Conservation (phyloP, 176 grass and related monocot species). For the Canna indica region DNA sequence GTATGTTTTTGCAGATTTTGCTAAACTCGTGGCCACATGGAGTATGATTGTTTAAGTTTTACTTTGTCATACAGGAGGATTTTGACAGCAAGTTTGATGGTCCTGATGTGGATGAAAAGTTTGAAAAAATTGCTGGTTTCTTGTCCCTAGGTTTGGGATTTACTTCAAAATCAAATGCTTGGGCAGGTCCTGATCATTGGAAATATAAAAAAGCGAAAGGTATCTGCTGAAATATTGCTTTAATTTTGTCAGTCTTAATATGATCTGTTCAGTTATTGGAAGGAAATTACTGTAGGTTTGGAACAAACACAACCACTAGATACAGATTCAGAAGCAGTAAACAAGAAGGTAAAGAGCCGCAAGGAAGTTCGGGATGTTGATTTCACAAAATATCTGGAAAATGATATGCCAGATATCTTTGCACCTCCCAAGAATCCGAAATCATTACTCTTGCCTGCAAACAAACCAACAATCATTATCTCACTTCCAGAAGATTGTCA, state of each 20-base stretch:
- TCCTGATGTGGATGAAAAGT: conserved; percentile 40
- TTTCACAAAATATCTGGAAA: conserved; percentile 69
- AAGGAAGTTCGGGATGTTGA: conserved; percentile 52
- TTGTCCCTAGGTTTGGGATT: conserved; percentile 65
- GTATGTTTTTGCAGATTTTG: conserved; percentile 30
- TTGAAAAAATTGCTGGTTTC: conserved; percentile 62
- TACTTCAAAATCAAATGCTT: conserved; percentile 87
- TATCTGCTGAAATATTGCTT: conserved; percentile 15
- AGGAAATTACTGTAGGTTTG: conserved; percentile 29
- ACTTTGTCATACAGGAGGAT: conserved; percentile 36
- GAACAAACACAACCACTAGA: conserved; percentile 31
- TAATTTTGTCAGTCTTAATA: conserved; percentile 9
- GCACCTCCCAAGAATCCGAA: conserved; percentile 64
- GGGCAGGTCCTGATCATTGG: conserved; percentile 98
- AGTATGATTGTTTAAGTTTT: neutral
- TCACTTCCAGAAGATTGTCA: conserved; percentile 96
- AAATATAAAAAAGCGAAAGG: conserved; percentile 83
- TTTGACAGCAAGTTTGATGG: conserved; percentile 42
- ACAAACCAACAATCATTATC: conserved; percentile 40
- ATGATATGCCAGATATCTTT: conserved; percentile 53
- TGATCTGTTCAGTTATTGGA: conserved; percentile 11
- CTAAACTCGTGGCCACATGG: neutral
- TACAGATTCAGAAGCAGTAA: conserved; percentile 40
- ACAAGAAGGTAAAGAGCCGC: conserved; percentile 44
- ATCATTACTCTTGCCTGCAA: conserved; percentile 46